Conservation (phyloP, 768 basidiomycete genomes). For the Trametes gibbosa region DNA sequence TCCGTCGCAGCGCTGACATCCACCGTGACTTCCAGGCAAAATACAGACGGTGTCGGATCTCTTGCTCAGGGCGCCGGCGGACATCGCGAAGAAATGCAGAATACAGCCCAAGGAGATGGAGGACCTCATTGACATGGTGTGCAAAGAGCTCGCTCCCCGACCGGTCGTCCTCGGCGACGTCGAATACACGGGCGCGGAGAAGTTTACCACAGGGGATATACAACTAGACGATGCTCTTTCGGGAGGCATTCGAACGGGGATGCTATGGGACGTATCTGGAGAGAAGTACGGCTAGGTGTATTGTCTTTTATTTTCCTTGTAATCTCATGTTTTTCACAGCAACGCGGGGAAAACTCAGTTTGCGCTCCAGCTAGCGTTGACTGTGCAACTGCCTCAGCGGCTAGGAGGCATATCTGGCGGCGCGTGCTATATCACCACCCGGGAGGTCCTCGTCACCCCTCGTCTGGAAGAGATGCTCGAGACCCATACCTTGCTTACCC, state of each 20-base stretch:
- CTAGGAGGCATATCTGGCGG: conserved; percentile 63
- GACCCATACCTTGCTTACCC: conserved; percentile 45
- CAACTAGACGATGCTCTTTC: conserved; percentile 67
- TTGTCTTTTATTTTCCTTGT: conserved; percentile 6
- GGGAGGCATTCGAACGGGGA: conserved; percentile 76
- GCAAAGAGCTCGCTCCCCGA: conserved; percentile 39
- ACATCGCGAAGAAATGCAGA: conserved; percentile 56
- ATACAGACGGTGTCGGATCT: conserved; percentile 38
- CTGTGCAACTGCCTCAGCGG: conserved; percentile 64
- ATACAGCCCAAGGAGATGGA: conserved; percentile 49
- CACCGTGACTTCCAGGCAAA: conserved; percentile 3
- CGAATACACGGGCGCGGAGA: conserved; percentile 38
- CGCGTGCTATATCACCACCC: conserved; percentile 76
- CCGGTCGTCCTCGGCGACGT: conserved; percentile 43
- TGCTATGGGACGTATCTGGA: conserved; percentile 85
- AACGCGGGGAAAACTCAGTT: conserved; percentile 95
- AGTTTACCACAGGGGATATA: conserved; percentile 72
- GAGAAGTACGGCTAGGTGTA: conserved; percentile 61
- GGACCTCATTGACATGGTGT: conserved; percentile 49
- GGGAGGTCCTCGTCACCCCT: conserved; percentile 61
- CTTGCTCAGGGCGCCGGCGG: conserved; percentile 45
- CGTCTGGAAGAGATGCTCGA: conserved; percentile 67
- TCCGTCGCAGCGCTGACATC: no score
- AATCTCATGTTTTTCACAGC: conserved; percentile 47
- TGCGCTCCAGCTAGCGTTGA: conserved; percentile 77